Evolutionary conservation across 1,284 basidiomycete genomes (phyloP).

Genomic region (Tilletia indica): DNA sequence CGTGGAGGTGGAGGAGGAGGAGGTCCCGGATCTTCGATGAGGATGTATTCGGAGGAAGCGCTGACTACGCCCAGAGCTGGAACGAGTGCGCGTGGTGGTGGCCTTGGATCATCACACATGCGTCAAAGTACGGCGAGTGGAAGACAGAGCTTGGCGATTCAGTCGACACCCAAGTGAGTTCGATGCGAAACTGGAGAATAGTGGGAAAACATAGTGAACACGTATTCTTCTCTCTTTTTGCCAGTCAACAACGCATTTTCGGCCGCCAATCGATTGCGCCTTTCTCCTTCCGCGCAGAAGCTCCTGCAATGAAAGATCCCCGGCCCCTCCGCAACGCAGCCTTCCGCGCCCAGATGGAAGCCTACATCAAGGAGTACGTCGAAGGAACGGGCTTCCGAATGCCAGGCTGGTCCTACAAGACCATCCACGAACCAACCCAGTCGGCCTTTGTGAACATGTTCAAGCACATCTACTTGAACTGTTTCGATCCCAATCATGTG

Average conservation of each 20-base stretch:
- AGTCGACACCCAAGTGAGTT: conserved; percentile 41
- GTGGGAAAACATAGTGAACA: background rate
- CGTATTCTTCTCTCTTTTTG: background rate
- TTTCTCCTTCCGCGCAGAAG: conserved; percentile 31
- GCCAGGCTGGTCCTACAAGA: conserved; percentile 40
- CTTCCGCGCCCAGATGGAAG: conserved; percentile 47
- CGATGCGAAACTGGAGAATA: background rate
- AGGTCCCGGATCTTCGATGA: conserved; percentile 26
- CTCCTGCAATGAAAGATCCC: conserved; percentile 42
- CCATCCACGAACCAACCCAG: conserved; percentile 52
- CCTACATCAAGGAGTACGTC: conserved; percentile 41
- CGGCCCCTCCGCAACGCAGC: conserved; percentile 23
- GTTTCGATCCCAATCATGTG: conserved; percentile 46
- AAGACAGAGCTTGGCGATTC: conserved; percentile 35
- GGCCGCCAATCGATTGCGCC: conserved; percentile 40
- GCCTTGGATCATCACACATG: background rate
- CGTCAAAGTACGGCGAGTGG: conserved; percentile 35
- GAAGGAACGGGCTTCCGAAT: conserved; percentile 48
- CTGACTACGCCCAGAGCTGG: conserved; percentile 9
- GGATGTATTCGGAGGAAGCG: conserved; percentile 27
- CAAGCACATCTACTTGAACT: conserved; percentile 47
- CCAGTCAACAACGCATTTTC: conserved; percentile 23
- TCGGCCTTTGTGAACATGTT: conserved; percentile 50
- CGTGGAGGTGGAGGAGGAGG: conserved; percentile 23
- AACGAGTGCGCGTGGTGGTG: conserved; percentile 2